Evolutionary conservation across 2,329 filamentous ascomycete genomes (phyloP).

Genomic region (Pseudogymnoascus sp.): DNA sequence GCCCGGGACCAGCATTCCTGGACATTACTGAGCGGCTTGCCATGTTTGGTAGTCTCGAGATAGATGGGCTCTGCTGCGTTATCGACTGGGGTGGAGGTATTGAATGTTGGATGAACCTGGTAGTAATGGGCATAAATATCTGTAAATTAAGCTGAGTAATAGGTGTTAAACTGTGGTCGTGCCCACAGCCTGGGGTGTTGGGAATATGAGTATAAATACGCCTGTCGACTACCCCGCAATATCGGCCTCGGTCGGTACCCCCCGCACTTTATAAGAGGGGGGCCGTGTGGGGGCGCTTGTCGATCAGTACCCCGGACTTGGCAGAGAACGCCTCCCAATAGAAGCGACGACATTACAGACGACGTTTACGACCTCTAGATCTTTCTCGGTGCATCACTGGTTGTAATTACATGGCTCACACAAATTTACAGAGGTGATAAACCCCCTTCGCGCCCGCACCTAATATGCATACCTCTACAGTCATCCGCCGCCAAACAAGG

Average conservation of each 20-base stretch:
- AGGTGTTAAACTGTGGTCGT: background rate
- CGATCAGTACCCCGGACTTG: background rate
- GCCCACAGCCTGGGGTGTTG: background rate
- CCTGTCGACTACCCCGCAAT: background rate
- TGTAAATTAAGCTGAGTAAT: background rate
- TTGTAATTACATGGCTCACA: background rate
- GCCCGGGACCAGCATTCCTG: background rate
- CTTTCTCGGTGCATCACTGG: background rate
- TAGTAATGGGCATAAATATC: background rate
- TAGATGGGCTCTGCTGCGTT: background rate
- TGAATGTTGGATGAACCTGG: background rate
- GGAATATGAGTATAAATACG: background rate
- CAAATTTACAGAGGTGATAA: background rate
- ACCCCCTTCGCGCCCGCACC: background rate
- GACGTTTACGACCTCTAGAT: background rate
- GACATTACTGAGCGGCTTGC: background rate
- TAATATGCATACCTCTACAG: background rate
- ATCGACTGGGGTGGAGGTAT: background rate
- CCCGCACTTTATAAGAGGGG: background rate
- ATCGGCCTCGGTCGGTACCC: background rate
- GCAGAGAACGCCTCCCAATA: background rate
- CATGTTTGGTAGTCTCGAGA: background rate
- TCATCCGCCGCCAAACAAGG: background rate
- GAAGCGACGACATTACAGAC: background rate
- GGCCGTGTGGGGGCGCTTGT: background rate